Base-by-base conservation (phyloP, 352 stramenopile genomes). In the Phytopythium oedochilum region DNA sequence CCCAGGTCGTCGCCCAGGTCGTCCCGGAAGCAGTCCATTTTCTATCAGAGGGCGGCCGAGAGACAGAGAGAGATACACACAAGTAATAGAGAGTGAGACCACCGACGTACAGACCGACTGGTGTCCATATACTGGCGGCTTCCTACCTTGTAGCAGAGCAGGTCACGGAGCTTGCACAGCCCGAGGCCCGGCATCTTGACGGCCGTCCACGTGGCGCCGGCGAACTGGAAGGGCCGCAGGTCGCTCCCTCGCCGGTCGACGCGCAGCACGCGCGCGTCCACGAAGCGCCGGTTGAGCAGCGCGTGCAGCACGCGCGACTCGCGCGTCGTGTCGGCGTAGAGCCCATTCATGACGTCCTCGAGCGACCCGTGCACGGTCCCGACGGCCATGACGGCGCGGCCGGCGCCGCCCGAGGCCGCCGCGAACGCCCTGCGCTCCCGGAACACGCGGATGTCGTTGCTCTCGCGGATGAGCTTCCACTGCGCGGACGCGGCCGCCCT, bases 301-400 rank as follows among this genome's bases (percentile, higher is more conserved):
- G 73, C 68, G 46, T 88, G 68, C 42, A 89, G 47, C 18, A 92
- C 78, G 38, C 74, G 64, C 2, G 77, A 68, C 38, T 86, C 84
- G n/a, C 77, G 61, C 14, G 78, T 88, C 18, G 76, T 82, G 65
- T 89, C 78, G 12, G 81, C 81, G 57, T 92, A 92, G 23, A 92
- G 57, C 0, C 81, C 81, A 57, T 88, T 87, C 78, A 89, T 85
- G 60, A 89, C 70, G 61, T 92, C 81, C 18, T 52, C 65, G 5
- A 92, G 64, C 29, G 78, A 70, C 28, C 78, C 81, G 43, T 85
- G 78, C 12, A 92, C 53, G 10, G 81, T 77, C 11, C 81, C 81
- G 43, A 70, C 61, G 17, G 81, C 81, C 61, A 89, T 68, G 38
- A 92, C 75, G 3, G 70, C 73, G 2, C 44, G 4, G 8, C n/a